Evolutionary conservation across 129 eudicot genomes (phyloP).

Genomic region (Gnaphalium uliginosum): DNA sequence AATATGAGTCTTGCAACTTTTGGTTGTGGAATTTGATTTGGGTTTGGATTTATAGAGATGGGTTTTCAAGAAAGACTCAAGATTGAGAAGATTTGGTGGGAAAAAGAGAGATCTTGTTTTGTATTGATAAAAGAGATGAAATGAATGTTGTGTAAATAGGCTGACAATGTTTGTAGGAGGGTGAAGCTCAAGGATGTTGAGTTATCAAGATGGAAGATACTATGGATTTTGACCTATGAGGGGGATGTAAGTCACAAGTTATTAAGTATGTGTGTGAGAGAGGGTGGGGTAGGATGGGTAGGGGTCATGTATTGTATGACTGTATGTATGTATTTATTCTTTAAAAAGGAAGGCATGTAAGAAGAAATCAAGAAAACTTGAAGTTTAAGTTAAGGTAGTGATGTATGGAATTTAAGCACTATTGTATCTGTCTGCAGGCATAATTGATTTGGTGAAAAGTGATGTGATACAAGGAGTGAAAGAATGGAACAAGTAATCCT

Average conservation of each 20-base stretch:
- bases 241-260: conserved; percentile 27
- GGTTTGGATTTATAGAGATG: conserved; percentile 7
- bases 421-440: conserved; percentile 39
- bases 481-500: conserved; percentile 10
- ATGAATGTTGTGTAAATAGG: conserved; percentile 37
- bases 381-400: conserved; percentile 43
- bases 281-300: conserved; percentile 6
- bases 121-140: not conserved
- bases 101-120: conserved; percentile 25
- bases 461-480: conserved; percentile 15
- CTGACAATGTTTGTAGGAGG: conserved; percentile 39
- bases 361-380: conserved; percentile 42
- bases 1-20: not conserved
- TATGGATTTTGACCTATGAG: conserved; percentile 35
- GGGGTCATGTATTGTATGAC: conserved; percentile 25
- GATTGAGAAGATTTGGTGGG: conserved; percentile 25
- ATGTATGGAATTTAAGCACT: conserved; percentile 36
- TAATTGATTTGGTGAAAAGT: conserved; percentile 23
- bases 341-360: conserved; percentile 42
- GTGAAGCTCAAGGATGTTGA: conserved; percentile 42
- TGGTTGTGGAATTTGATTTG: conserved; percentile 3
- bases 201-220: conserved; percentile 40
- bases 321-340: not conserved
- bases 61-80: conserved; percentile 5
- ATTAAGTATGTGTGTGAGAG: conserved; percentile 26